Percentiles rank a stretch among this genome's conserved stretches.
Evolutionary conservation across 805 yeast genomes (phyloP).

Genomic region (Babjeviella inositovora): DNA sequence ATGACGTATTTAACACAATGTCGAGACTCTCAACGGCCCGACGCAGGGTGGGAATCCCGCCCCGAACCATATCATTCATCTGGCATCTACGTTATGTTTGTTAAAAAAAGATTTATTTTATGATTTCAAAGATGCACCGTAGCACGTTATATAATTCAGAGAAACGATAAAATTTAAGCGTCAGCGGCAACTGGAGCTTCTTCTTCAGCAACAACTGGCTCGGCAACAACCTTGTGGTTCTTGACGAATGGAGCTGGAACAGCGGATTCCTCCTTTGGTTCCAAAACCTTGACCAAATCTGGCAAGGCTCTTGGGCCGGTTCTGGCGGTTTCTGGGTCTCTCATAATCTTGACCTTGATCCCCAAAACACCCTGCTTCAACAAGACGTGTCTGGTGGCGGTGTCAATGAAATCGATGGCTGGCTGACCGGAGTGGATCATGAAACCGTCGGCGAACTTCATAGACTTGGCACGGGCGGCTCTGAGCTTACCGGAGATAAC

Average conservation of each 20-base stretch:
- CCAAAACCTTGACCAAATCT: constrained; percentile 83
- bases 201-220: constrained; percentile 12
- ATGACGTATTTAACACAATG: too few species aligned
- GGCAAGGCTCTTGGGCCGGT: constrained; percentile 86
- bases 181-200: constrained; percentile 14
- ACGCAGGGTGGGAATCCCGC: too few species aligned
- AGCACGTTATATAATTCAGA: too few species aligned
- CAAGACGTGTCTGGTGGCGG: constrained; percentile 98
- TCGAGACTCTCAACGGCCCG: too few species aligned
- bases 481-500: constrained; percentile 99
- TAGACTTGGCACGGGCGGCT: constrained; percentile 99
- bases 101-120: too few species aligned
- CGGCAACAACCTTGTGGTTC: constrained; percentile 41
- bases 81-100: too few species aligned
- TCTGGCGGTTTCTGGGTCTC: constrained; percentile 85
- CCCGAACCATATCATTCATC: too few species aligned
- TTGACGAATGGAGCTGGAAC: constrained; percentile 71
- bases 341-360: constrained; percentile 98
- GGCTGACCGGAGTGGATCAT: constrained; percentile 99
- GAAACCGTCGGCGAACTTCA: constrained; percentile 99
- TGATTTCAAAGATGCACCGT: too few species aligned
- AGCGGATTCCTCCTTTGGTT: constrained; percentile 88
- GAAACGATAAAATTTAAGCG: constrained; percentile 3
- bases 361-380: constrained; percentile 99
- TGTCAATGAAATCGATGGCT: constrained; percentile 94